A percentile compares a stretch with the other conserved stretches of the same genome.
These are phyloP conservation scores for Pezicula radicicola DNA, from an alignment of 2,329 filamentous ascomycete genomes.

Conservation along the genomic window DNA sequence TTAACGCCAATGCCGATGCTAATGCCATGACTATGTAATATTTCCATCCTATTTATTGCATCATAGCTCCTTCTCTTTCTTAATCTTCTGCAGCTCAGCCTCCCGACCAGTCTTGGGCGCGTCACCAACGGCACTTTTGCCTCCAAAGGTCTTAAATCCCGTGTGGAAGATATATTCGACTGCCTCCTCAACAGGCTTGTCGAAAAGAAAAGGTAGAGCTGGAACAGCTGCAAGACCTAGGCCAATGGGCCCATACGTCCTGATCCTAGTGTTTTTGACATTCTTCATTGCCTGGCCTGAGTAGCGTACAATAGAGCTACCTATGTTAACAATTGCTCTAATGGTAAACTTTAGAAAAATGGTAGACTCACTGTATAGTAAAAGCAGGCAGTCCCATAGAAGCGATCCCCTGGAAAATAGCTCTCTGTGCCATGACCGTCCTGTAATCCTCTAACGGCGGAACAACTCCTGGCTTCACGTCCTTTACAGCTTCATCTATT, in stretches of 20 bases:
- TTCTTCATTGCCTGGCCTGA: conserved; percentile 83
- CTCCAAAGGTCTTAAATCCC: conserved; percentile 72
- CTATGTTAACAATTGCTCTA: neutral
- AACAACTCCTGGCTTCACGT: conserved; percentile 40
- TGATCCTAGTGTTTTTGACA: conserved; percentile 68
- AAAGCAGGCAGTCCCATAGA: conserved; percentile 94
- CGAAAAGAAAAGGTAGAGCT: conserved; percentile 79
- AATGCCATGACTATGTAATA: neutral
- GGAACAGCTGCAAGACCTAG: conserved; percentile 76
- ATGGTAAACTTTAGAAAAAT: conserved; percentile 16
- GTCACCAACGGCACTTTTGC: conserved; percentile 51
- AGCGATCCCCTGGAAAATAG: conserved; percentile 84
- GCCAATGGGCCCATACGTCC: conserved; percentile 90
- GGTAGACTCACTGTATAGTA: conserved; percentile 39
- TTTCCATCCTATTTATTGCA: neutral
- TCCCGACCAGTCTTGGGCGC: conserved; percentile 53
- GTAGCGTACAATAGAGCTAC: conserved; percentile 75
- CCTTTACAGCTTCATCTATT: conserved; percentile 8
- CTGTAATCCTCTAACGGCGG: conserved; percentile 85
- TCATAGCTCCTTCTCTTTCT: conserved; percentile 2
- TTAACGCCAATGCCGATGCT: neutral
- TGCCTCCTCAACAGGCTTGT: conserved; percentile 87
- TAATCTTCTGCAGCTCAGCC: conserved; percentile 32
- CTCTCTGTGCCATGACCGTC: conserved; percentile 86
- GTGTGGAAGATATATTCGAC: conserved; percentile 90